Evolutionary conservation across 495 filamentous ascomycete species (phyloP).

Genomic region (Letharia lupina): DNA sequence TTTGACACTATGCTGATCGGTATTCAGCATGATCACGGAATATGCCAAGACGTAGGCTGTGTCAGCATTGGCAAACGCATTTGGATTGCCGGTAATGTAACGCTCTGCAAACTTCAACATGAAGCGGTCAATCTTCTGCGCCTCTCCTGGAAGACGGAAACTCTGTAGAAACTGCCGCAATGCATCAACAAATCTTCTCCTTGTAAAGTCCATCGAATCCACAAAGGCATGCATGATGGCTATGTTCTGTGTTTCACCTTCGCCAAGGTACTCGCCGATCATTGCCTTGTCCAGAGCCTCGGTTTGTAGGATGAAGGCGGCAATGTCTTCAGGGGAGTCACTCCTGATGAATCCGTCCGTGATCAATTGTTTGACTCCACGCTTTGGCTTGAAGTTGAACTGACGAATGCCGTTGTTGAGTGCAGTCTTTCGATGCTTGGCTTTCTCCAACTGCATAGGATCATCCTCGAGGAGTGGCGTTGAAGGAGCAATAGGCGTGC

Average conservation of each 20-base stretch:
- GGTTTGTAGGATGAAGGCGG: slow-evolving; percentile 64
- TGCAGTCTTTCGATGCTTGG: slow-evolving; percentile 88
- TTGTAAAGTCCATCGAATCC: slow-evolving; percentile 88
- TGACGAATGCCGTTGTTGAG: slow-evolving; percentile 77
- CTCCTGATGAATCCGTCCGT: slow-evolving; percentile 79
- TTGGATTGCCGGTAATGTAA: slow-evolving; percentile 89
- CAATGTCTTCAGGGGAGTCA: slow-evolving; percentile 71
- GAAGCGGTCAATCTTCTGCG: slow-evolving; percentile 98
- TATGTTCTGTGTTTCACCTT: slow-evolving; percentile 85
- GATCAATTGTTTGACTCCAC: slow-evolving; percentile 76
- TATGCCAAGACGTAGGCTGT: slow-evolving; percentile 95
- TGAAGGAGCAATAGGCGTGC: slow-evolving; percentile 57
- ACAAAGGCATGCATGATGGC: slow-evolving; percentile 98
- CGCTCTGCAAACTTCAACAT: slow-evolving; percentile 99
- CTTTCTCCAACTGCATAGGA: slow-evolving; percentile 81
- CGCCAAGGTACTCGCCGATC: slow-evolving; percentile 91
- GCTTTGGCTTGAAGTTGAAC: slow-evolving; percentile 98
- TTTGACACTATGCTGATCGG: slow-evolving; percentile 86
- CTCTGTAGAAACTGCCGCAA: slow-evolving; percentile 86
- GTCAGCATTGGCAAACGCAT: slow-evolving; percentile 96
- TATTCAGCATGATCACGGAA: slow-evolving; percentile 94
- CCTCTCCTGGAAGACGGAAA: slow-evolving; percentile 91
- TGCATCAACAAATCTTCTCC: slow-evolving; percentile 86
- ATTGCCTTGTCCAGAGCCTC: slow-evolving; percentile 80
- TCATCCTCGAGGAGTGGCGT: slow-evolving; percentile 81